Evolutionary conservation across 2,329 filamentous ascomycete genomes (phyloP), one percentile per base, ranked within the genome.

Genomic region (Penicillium freii): DNA sequence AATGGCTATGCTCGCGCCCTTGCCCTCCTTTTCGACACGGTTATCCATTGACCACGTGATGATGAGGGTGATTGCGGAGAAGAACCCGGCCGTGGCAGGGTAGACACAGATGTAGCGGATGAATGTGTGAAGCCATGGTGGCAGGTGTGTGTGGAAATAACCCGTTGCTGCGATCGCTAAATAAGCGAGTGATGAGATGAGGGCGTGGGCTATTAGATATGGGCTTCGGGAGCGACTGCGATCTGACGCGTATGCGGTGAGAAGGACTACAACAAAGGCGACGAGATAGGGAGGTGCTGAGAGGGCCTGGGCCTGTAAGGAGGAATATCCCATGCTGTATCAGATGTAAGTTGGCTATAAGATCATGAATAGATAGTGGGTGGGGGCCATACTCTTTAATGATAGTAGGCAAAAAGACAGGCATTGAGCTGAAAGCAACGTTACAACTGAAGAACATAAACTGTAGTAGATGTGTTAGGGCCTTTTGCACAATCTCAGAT

Each of bases 1-100:
- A 33, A 96, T 80, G 1, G 89, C 90, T 67, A 96, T 90, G 1
- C 88, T 90, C 1, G 85, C 85, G 0, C 90, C 90, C 63, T 89
- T 88, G 7, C 85, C 84, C 51, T 83, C 84, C 60, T 87, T 84
- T 13, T 80, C 85, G 52, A 82, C 77, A 70, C 94, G 90, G 73
- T 96, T 96, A 70, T 96, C 95, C 69, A 96, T 84, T 36, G 84
- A 90, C 92, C 92, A 96, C 1, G 90, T 88, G 56, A 96, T 89
- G 64, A 92, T 88, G 33, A 96, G 81, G 0, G 91, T 91, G 56
- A 96, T 89, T 21, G 91, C 88, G 58, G 84, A 87, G 79, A 96
- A 93, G 75, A 96, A 94, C 4, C 92, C 92, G 0, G 86, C 78
- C 2, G 87, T 84, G 2, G 92, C 91, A 0, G 90, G 91, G 71